Evolutionary conservation across 1,284 basidiomycete genomes (phyloP), one percentile per base, ranked within the genome.

Genomic region (Erythrobasidium hasegawianum): DNA sequence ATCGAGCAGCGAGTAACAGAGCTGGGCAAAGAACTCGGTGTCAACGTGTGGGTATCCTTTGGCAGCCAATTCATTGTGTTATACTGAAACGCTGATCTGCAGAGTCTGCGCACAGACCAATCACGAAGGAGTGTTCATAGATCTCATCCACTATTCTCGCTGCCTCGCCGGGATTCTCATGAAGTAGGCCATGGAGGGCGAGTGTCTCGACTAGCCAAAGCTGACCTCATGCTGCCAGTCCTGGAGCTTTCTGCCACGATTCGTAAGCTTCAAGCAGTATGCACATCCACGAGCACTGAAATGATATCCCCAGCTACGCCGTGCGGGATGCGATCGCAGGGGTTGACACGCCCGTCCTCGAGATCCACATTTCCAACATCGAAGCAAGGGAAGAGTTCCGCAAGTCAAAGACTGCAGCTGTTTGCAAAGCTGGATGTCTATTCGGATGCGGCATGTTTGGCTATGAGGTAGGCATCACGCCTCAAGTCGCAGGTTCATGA

Each of bases 341-440:
- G 1, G 68, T 69, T 43, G 67, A 68, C 62, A 59, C 64, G 1
- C 72, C 71, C 55, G 72, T 73, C 43, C 65, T 72, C 59, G 72
- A 73, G 54, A 68, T 73, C 40, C 72, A 72, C 59, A 72, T 72
- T 52, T 72, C 70, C 0, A 72, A 72, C 53, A 69, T 73, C 27
- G 64, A 65, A 43, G 62, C 62, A 27, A 40, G 62, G 20, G 62
- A 65, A 39, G 62, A 65, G 43, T 65, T 57, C 29, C 41, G 62
- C 18, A 58, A 58, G n/a, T 50, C 55, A n/a, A 65, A 65, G 24
- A 65, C 62, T 18, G 62, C 62, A 1, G 62, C 62, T 13, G 62
- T 65, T 2, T 65, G 62, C 47, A 33, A 33, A 33, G 62, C 55
- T 11, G 62, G 62, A 40, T 65, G 62, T 40, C 45, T 65, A 27